A percentile compares a stretch with the other conserved stretches of the same genome.
Conservation (phyloP, 1,284 basidiomycete species). For the Earliella scabrosa region DNA sequence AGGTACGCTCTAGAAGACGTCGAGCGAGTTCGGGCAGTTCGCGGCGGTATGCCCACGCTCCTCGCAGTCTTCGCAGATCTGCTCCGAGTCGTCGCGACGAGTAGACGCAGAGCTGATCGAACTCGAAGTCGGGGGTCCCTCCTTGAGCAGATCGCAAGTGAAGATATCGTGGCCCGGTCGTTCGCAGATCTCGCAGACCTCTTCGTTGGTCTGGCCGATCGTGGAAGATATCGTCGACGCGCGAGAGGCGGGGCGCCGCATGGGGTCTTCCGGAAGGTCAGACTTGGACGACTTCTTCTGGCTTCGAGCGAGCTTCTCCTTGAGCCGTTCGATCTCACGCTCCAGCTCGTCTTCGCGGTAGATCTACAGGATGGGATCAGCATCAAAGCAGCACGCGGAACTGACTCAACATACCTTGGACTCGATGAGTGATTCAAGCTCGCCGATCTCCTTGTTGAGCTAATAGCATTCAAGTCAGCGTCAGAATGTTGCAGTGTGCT, state of each 20-base stretch:
- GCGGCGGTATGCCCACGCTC: slow-evolving; percentile 68
- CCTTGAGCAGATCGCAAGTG: slow-evolving; percentile 68
- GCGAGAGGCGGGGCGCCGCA: slow-evolving; percentile 11
- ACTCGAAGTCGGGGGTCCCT: slow-evolving; percentile 33
- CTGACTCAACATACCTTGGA: slow-evolving; percentile 69
- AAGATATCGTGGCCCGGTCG: slow-evolving; percentile 83
- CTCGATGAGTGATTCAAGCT: slow-evolving; percentile 88
- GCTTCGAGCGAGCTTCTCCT: slow-evolving; percentile 62
- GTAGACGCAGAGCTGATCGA: slow-evolving; percentile 3
- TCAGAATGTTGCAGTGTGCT: neutral
- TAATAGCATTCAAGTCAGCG: no score
- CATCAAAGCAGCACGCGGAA: neutral
- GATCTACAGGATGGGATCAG: slow-evolving; percentile 56
- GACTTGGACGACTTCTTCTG: slow-evolving; percentile 65
- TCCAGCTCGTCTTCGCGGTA: slow-evolving; percentile 95
- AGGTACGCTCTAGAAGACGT: slow-evolving; percentile 70
- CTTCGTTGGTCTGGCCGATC: slow-evolving; percentile 25
- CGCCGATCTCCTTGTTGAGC: slow-evolving; percentile 90
- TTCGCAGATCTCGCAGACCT: slow-evolving; percentile 85
- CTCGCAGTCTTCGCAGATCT: slow-evolving; percentile 81
- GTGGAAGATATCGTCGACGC: slow-evolving; percentile 19
- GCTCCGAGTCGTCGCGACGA: slow-evolving; percentile 26
- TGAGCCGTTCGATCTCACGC: slow-evolving; percentile 77
- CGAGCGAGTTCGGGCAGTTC: slow-evolving; percentile 79
- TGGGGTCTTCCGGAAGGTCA: slow-evolving; percentile 40